Conservation (phyloP, 2,329 filamentous ascomycete genomes). For the Aspergillus sp. region DNA sequence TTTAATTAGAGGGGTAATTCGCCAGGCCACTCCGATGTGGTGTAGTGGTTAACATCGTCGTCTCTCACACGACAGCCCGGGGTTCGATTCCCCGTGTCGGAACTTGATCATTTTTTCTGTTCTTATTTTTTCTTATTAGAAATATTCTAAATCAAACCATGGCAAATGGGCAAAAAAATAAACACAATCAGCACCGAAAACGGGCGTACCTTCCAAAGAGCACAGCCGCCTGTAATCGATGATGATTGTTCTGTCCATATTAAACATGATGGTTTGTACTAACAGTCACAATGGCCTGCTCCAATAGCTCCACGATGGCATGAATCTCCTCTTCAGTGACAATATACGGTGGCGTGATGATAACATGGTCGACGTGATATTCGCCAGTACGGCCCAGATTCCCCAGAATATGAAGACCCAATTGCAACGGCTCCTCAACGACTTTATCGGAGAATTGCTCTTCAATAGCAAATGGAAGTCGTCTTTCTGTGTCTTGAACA, state of each 20-base stretch:
- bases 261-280: too few relatives aligned
- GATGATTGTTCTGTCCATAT: too few relatives aligned
- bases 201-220: too few relatives aligned
- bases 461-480: neutral
- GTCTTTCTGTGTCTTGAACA: neutral
- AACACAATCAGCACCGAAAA: too few relatives aligned
- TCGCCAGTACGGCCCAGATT: too few relatives aligned
- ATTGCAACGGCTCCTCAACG: neutral
- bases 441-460: neutral
- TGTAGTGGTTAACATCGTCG: conserved; percentile 18
- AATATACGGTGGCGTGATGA: neutral
- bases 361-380: neutral
- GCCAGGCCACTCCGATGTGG: too few relatives aligned
- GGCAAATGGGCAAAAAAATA: too few relatives aligned
- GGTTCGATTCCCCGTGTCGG: conserved; percentile 23
- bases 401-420: neutral
- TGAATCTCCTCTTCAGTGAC: neutral
- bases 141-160: too few relatives aligned
- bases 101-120: neutral
- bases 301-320: neutral
- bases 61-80: conserved; percentile 23
- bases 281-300: neutral
- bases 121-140: too few relatives aligned
- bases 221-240: too few relatives aligned
- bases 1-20: too few relatives aligned